Evolutionary conservation across 2,329 filamentous ascomycete species (phyloP).

Genomic region (Fusarium subtropicale): DNA sequence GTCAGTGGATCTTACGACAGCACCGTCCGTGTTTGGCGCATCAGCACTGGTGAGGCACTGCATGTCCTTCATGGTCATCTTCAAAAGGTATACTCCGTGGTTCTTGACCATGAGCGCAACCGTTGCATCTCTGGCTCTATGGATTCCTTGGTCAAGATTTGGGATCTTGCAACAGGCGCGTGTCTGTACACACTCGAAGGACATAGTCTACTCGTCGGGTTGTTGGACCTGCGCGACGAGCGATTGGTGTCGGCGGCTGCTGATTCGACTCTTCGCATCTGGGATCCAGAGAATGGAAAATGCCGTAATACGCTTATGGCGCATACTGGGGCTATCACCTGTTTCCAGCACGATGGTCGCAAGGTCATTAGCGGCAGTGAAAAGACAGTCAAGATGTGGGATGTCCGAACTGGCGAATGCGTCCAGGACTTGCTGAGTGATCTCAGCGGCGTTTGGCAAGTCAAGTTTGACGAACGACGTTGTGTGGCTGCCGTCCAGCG

Average conservation of each 20-base stretch:
- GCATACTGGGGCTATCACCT: slow-evolving; percentile 97
- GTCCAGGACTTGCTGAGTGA: slow-evolving; percentile 93
- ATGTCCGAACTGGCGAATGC: slow-evolving; percentile 90
- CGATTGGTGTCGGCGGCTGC: slow-evolving; percentile 94
- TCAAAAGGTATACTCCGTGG: slow-evolving; percentile 97
- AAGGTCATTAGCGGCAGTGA: slow-evolving; percentile 98
- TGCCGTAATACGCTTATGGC: slow-evolving; percentile 92
- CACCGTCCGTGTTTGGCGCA: slow-evolving; percentile 95
- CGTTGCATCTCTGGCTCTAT: slow-evolving; percentile 98
- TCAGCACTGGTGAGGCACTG: slow-evolving; percentile 90
- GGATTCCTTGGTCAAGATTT: slow-evolving; percentile 98
- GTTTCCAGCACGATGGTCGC: slow-evolving; percentile 96
- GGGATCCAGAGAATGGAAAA: slow-evolving; percentile 92
- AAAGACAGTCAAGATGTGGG: slow-evolving; percentile 98
- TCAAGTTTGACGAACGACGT: slow-evolving; percentile 94
- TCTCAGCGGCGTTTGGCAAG: slow-evolving; percentile 97
- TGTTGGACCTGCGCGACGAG: slow-evolving; percentile 89
- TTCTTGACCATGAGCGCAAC: slow-evolving; percentile 89
- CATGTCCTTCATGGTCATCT: slow-evolving; percentile 88
- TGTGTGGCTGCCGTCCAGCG: slow-evolving; percentile 97
- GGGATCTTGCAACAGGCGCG: slow-evolving; percentile 88
- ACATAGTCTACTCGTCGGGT: slow-evolving; percentile 89
- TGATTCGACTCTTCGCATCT: slow-evolving; percentile 94
- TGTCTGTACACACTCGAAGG: slow-evolving; percentile 92
- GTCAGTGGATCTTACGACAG: slow-evolving; percentile 97